Base-by-base conservation (phyloP, 768 basidiomycete species). In the Lentinula edodes region DNA sequence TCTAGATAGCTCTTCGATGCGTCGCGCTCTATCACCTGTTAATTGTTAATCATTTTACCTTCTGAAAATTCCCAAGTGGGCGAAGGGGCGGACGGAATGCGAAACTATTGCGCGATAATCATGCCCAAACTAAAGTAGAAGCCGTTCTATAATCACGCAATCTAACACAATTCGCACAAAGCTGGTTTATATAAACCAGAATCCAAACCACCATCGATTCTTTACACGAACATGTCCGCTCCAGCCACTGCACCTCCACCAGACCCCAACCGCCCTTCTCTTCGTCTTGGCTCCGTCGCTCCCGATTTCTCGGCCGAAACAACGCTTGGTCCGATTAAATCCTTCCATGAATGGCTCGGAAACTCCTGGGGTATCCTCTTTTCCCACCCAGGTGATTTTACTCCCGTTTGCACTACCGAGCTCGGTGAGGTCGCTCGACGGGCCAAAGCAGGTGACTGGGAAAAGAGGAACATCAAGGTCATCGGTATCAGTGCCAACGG, bases 391-490 rank as follows among this genome's bases (percentile, higher is more conserved):
- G 95, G 90, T 48, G 90, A 93, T 71, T 93, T 93, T 71, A 91
- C 90, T n/a, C 90, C 91, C 53, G 89, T 95, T 57, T 95, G 92
- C 83, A 95, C 97, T 52, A 99, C 97, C 59, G 97, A 98, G 78
- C 89, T 98, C 41, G 95, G 93, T 55, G 96, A 97, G 73, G 95
- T 97, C 48, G 90, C 97, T 54, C 88, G 93, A 65, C 90, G 92
- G 62, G 58, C 58, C 34, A 59, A 59, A 35, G 82, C 85, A 12
- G 78, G 79, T 15, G 95, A 98, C 74, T 99, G 98, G 72, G 80
- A 77, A 54, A 86, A 88, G 70, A 89, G 97, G 63, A 85, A 86
- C 66, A 94, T 98, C 70, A 98, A 98, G 78, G 82, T 96, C 64
- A 93, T 95, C 64, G 94, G 94, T 43, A 85, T 98, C 62, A 93